phyloP scores from a whole-genome alignment of 2,329 filamentous ascomycete genomes.

The Claviceps sp. region DNA sequence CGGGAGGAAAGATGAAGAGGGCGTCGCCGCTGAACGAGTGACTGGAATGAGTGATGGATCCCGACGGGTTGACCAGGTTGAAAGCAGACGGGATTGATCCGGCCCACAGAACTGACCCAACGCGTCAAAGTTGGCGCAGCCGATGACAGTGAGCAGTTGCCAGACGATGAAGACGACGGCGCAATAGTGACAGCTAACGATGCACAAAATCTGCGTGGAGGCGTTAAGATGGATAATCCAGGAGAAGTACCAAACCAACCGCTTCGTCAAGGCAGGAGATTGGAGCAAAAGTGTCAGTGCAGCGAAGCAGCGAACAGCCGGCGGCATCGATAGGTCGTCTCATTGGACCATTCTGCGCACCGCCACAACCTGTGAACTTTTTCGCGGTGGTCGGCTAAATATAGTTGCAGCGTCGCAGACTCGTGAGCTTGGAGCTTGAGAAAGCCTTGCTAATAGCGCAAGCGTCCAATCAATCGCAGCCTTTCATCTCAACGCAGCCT shows the following conservation, averaged over 20 bases:
- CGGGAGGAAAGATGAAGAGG: neutral
- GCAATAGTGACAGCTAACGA: slow-evolving; percentile 1
- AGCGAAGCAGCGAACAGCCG: neutral
- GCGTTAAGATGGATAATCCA: neutral
- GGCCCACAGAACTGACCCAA: neutral
- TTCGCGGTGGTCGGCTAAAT: too few species aligned
- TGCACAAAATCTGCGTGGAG: neutral
- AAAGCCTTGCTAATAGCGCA: neutral
- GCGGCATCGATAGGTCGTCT: neutral
- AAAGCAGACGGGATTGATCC: neutral
- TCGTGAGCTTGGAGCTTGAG: neutral
- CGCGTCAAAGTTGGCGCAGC: slow-evolving; percentile 1
- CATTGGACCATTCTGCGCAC: neutral
- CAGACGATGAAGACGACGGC: neutral
- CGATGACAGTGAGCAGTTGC: neutral
- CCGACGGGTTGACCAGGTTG: neutral
- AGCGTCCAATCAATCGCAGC: neutral
- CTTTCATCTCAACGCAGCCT: too few species aligned
- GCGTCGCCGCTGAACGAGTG: slow-evolving; percentile 2
- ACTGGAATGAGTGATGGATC: neutral
- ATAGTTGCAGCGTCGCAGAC: neutral
- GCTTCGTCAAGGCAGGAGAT: neutral
- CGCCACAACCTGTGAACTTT: too few species aligned
- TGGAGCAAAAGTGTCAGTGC: neutral
- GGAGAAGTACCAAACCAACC: neutral